Evolutionary conservation across 1,284 basidiomycete species (phyloP).

Genomic region (Pseudozyma tsukubaensis): DNA sequence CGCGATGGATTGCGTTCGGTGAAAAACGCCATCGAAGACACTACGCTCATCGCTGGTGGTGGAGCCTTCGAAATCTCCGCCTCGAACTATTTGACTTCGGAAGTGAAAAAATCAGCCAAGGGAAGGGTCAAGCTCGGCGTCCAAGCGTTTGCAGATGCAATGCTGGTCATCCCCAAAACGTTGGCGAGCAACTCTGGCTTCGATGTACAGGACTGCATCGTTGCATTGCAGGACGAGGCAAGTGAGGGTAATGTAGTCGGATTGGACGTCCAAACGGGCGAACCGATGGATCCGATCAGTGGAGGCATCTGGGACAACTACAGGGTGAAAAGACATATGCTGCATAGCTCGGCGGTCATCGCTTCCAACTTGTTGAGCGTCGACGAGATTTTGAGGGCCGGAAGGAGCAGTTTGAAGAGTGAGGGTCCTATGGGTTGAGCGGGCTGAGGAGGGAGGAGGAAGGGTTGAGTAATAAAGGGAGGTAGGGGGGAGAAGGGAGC

Average conservation of each 20-base stretch:
- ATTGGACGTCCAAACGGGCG: constrained; percentile 90
- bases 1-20: constrained; percentile 95
- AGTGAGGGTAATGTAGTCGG: constrained; percentile 82
- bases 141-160: constrained; percentile 93
- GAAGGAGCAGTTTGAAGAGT: constrained; percentile 70
- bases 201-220: constrained; percentile 95
- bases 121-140: constrained; percentile 98
- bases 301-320: constrained; percentile 99
- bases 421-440: constrained; percentile 53
- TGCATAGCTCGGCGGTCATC: constrained; percentile 96
- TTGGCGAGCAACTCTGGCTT: constrained; percentile 95
- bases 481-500: not conserved
- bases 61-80: constrained; percentile 98
- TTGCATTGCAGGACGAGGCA: constrained; percentile 91
- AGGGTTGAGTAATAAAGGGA: not conserved
- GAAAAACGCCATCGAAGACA: constrained; percentile 96
- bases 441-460: not conserved
- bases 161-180: constrained; percentile 90
- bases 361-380: constrained; percentile 94
- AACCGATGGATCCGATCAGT: constrained; percentile 94
- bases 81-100: constrained; percentile 78
- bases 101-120: constrained; percentile 87
- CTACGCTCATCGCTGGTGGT: constrained; percentile 87
- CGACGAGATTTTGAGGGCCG: constrained; percentile 94
- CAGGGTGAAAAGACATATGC: constrained; percentile 96